phyloP scores from a whole-genome alignment of 1,139 yeast species.

The Pichia kudriavzevii region DNA sequence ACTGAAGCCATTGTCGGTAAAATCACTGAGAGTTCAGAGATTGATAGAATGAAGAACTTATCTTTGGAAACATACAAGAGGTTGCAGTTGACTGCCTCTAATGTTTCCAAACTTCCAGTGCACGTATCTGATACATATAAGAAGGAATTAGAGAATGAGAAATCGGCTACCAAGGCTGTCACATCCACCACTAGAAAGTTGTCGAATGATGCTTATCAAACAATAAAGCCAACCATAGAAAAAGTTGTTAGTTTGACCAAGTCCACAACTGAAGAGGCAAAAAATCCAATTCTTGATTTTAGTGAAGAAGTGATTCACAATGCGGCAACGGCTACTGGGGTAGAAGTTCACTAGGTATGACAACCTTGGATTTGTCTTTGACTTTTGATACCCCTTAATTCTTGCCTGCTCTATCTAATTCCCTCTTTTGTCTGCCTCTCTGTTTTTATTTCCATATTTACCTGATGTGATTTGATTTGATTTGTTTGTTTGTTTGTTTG shows the following conservation, averaged over 20 bases:
- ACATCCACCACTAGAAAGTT: slow-evolving; percentile 28
- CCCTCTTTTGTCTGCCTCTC: neutral
- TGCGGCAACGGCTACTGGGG: slow-evolving; percentile 13
- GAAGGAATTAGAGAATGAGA: slow-evolving; percentile 21
- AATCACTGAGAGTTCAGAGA: slow-evolving; percentile 12
- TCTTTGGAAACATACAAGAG: slow-evolving; percentile 17
- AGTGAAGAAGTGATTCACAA: too few species aligned
- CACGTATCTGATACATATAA: slow-evolving; percentile 24
- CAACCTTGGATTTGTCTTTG: neutral
- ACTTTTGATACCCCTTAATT: neutral
- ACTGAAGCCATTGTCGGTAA: slow-evolving; percentile 1
- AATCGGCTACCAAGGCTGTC: slow-evolving; percentile 24
- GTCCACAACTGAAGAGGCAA: neutral
- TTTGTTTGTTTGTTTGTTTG: too few species aligned
- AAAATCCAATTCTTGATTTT: too few species aligned
- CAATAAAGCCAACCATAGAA: slow-evolving; percentile 25
- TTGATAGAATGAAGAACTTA: slow-evolving; percentile 17
- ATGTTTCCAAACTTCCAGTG: slow-evolving; percentile 21
- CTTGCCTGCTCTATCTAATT: neutral
- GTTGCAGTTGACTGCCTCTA: slow-evolving; percentile 16
- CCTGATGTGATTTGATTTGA: too few species aligned
- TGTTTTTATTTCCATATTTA: too few species aligned
- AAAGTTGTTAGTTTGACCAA: slow-evolving; percentile 17
- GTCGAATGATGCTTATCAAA: slow-evolving; percentile 25
- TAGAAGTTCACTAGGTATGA: slow-evolving; percentile 14